phyloP scores from a whole-genome alignment of 2,329 filamentous ascomycete species.

The Venturia aucupariae region DNA sequence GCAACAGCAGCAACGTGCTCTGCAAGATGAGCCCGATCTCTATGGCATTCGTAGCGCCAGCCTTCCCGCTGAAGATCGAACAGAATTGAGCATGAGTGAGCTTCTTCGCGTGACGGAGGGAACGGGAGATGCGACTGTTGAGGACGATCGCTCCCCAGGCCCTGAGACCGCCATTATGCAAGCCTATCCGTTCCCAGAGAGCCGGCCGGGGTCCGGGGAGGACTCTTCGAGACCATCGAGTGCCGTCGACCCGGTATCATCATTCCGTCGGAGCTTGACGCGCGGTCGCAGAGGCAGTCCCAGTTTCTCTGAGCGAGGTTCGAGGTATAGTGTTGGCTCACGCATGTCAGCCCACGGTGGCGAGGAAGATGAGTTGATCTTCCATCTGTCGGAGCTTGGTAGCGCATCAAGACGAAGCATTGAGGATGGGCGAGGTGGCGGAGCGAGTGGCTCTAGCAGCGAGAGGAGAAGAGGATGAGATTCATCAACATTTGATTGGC shows the following conservation, averaged over 20 bases:
- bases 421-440: constrained; percentile 11
- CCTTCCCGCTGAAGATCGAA: constrained; percentile 10
- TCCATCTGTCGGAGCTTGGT: constrained; percentile 9
- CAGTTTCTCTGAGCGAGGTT: constrained; percentile 10
- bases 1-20: background rate
- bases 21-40: constrained; percentile 13
- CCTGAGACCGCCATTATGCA: background rate
- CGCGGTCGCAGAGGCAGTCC: constrained; percentile 8
- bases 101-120: constrained; percentile 11
- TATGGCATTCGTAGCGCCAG: constrained; percentile 14
- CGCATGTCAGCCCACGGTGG: background rate
- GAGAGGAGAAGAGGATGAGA: constrained; percentile 21
- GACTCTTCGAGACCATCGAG: constrained; percentile 7
- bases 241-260: background rate
- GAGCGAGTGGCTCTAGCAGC: constrained; percentile 25
- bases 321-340: constrained; percentile 1
- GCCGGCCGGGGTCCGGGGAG: constrained; percentile 7
- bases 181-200: constrained; percentile 12
- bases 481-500: background rate
- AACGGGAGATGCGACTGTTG: background rate
- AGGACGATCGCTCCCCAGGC: constrained; percentile 11
- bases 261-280: background rate
- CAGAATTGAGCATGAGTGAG: constrained; percentile 14
- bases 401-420: constrained; percentile 11
- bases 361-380: constrained; percentile 14